Evolutionary conservation across 176 grass and related monocot genomes (phyloP), one percentile per base, ranked within the genome.

Genomic region (Hyparrhenia diplandra): DNA sequence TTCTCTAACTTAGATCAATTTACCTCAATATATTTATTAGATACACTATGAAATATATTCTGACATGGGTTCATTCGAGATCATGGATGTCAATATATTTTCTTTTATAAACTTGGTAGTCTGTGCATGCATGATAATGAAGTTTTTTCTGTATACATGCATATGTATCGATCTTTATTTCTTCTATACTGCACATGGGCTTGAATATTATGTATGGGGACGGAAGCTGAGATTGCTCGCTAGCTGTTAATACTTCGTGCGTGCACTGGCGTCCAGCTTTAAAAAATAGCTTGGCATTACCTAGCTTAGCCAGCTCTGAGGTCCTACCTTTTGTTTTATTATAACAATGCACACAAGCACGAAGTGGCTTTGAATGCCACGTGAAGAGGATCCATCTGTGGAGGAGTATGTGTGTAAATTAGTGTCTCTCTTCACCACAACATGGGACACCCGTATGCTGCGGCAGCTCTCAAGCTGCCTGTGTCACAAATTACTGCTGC

Each of bases 361-460:
- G 82, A 90, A 87, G 69, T 90, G 73, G 83, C 67, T 51, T 80
- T 84, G 55, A 88, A 90, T 84, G 85, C 85, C 93, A 96, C 76
- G 68, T 88, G 87, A 79, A 85, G 73, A 51, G 73, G 78, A 70
- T 66, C 76, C 42, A 71, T 71, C 23, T 6, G 10, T 13, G 9
- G 36, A 69, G 21, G 4, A 40, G 46, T 58, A 55, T 17, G 8
- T 10, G 39, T 71, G 68, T 72, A 72, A 28, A 46, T 6, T 73
- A 73, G 7, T 49, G 18, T 3, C 46, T 61, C 65, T 28, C 83
- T 78, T 29, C 13, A 29, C 4, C 2, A 28, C 39, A 77, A 77
- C 80, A 81, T 87, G 85, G 74, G 72, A 11, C n/a, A 13, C 60
- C 64, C 74, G 80, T 21, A 30, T 20, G 14, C 10, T 5, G 31